Evolutionary conservation across 2,329 filamentous ascomycete species (phyloP).

Genomic region (Alternaria conjuncta): DNA sequence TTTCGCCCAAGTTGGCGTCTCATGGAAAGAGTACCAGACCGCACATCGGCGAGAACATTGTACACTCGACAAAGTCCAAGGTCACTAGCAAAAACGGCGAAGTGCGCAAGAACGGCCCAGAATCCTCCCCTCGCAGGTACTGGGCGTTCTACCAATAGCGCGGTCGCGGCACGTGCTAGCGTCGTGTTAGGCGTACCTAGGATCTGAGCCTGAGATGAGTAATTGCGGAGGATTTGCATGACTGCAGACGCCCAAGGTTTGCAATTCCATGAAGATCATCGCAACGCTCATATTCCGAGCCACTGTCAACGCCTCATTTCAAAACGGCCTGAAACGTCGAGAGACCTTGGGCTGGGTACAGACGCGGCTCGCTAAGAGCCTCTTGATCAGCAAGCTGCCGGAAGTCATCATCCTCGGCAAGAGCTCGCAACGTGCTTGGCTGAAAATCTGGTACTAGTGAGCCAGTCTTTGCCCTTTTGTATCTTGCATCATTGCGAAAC

Average conservation of each 20-base stretch:
- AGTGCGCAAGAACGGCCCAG: conserved; percentile 2
- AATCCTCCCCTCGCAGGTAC: background rate
- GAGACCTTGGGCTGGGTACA: background rate
- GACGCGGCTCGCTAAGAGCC: background rate
- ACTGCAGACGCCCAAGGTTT: background rate
- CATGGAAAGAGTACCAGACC: background rate
- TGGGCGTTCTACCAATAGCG: conserved; percentile 5
- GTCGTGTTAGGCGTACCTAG: background rate
- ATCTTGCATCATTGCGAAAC: conserved; percentile 8
- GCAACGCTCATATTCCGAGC: background rate
- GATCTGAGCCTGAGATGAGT: conserved; percentile 5
- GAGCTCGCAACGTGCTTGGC: background rate
- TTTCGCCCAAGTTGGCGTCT: background rate
- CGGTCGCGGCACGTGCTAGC: conserved; percentile 4
- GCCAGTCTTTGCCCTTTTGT: conserved; percentile 1
- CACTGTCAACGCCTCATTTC: background rate
- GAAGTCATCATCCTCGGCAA: background rate
- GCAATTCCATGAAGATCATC: background rate
- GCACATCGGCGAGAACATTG: background rate
- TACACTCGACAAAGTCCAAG: background rate
- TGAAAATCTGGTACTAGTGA: background rate
- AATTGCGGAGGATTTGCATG: conserved; percentile 13
- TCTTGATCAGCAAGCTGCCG: background rate
- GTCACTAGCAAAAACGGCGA: conserved; percentile 2
- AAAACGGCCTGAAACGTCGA: background rate